Base-by-base conservation (phyloP, 2,329 filamentous ascomycete genomes). In the Sporothrix humicola region DNA sequence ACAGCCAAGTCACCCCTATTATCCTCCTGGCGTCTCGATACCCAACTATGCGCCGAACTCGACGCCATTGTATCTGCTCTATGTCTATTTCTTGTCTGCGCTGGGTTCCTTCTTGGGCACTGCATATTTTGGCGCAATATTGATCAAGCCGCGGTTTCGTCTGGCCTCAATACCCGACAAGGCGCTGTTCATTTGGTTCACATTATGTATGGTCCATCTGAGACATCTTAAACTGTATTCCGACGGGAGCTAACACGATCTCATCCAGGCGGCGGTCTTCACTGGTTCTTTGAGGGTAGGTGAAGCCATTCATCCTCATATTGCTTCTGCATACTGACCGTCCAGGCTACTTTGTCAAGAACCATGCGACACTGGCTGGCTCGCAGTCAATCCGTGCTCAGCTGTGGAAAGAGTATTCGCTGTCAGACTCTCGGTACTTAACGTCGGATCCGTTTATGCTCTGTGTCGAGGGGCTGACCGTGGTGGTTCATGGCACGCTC, bases 341-440 rank as follows among this genome's bases (percentile, higher is more conserved):
- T 2, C 9, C 26, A 74, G 89, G 91, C 52, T 97, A 97, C 81
- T 97, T 94, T 80, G 86, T 94, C 75, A 81, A 88, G 76, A 89
- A 95, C 80, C 91, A 93, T 80, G 82, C 84, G 26, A 84, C 83
- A 31, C 86, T 97, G 80, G 89, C 90, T 0, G 84, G 87, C 12
- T 89, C 89, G 74, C 91, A 94, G 80, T 90, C 91, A 72, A 83
- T 96, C 8, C 91, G 95, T 73, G 93, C 91, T 2, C 93, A 97
- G 83, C 85, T 97, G 61, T 97, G 94, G 94, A 97, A 97, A 80
- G 94, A 97, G 82, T 97, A 97, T 80, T 87, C 93, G 2, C 86
- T 95, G 48, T 95, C 93, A 2, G 94, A 97, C 83, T 97, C 94
- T 72, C 88, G 94, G 59, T 97, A 97, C 79, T 84, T 97, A 77